A percentile compares a stretch with the other conserved stretches of the same genome.
These are phyloP conservation scores for Apophysomyces trapeziformis DNA, from an alignment of 371 early-diverging fungal species.

Conservation along the genomic window DNA sequence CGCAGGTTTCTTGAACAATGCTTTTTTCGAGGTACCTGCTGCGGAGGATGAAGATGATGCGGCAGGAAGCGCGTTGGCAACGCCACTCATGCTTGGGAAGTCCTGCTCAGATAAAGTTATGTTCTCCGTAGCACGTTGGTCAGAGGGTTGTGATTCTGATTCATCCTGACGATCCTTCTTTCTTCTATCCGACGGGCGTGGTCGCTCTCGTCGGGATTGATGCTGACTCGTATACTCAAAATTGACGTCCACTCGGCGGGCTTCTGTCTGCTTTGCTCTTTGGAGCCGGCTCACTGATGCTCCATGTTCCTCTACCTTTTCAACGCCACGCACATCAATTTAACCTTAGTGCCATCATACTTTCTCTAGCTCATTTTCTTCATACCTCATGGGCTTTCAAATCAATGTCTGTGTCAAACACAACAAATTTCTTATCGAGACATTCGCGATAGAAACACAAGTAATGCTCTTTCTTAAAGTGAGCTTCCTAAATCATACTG, in stretches of 20 bases:
- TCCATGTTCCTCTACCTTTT: constrained; percentile 50
- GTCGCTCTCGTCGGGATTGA: neutral
- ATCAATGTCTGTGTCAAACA: constrained; percentile 91
- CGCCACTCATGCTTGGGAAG: constrained; percentile 37
- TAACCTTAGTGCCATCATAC: neutral
- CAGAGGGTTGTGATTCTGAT: neutral
- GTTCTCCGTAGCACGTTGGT: constrained; percentile 13
- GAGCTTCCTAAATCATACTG: constrained; percentile 63
- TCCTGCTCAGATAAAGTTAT: constrained; percentile 17
- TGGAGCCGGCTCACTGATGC: constrained; percentile 35
- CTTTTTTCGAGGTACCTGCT: constrained; percentile 16
- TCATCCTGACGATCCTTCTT: constrained; percentile 5
- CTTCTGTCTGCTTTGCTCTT: constrained; percentile 41
- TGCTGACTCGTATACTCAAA: constrained; percentile 56
- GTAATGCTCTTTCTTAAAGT: constrained; percentile 85
- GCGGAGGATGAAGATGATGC: constrained; percentile 22
- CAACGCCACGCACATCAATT: neutral
- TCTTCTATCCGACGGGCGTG: neutral
- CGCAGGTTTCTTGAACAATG: constrained; percentile 27
- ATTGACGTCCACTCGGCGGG: constrained; percentile 58
- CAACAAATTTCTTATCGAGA: constrained; percentile 95
- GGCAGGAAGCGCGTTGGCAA: constrained; percentile 11
- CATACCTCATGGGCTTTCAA: constrained; percentile 80
- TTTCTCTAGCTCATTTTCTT: neutral
- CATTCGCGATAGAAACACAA: constrained; percentile 83